Conservation (phyloP, 345 rosid species). For the Conringia planisiliqua region DNA sequence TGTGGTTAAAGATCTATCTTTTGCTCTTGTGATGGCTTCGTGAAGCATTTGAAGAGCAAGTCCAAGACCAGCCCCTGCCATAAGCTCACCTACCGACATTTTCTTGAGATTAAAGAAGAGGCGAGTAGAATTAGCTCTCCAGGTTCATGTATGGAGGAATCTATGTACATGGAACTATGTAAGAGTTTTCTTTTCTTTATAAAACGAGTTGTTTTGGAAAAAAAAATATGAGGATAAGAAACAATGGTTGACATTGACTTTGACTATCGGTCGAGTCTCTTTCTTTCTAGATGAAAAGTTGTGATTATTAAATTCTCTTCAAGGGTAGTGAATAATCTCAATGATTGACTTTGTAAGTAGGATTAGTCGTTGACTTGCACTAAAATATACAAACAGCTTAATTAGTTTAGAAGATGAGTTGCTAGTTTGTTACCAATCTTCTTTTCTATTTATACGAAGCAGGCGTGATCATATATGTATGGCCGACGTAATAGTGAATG, state of each 20-base stretch:
- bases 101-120: not conserved
- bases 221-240: not conserved
- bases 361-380: not conserved
- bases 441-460: not conserved
- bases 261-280: not conserved
- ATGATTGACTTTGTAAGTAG: not conserved
- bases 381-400: not conserved
- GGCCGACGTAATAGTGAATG: not conserved
- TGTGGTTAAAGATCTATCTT: conserved; percentile 6
- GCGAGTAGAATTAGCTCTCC: not conserved
- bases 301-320: not conserved
- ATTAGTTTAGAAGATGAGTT: not conserved
- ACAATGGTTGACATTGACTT: not conserved
- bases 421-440: not conserved
- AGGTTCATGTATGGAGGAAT: no score
- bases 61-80: conserved; percentile 11
- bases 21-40: not conserved
- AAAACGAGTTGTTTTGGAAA: not conserved
- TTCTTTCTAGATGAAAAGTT: not conserved
- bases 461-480: not conserved
- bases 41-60: not conserved
- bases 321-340: not conserved
- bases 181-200: not conserved
- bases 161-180: no score
- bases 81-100: not conserved